Conservation (phyloP, 2,329 filamentous ascomycete species). For the Daldinia sp. region DNA sequence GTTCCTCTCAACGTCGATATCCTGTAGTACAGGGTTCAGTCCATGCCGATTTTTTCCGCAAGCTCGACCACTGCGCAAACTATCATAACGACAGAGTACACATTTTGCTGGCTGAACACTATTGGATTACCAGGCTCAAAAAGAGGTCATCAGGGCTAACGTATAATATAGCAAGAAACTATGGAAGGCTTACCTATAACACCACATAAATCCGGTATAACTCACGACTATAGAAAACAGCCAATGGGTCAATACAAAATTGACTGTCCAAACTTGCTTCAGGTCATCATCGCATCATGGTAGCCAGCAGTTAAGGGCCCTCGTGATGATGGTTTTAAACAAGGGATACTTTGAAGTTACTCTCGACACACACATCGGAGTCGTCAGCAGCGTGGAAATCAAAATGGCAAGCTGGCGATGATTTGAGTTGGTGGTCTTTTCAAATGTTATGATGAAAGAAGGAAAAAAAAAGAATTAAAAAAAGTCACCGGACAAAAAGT, state of each 20-base stretch:
- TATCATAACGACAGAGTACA: conserved; percentile 17
- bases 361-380: conserved; percentile 70
- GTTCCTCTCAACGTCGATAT: not conserved
- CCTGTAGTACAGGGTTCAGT: conserved; percentile 40
- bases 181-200: conserved; percentile 30
- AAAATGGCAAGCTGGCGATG: conserved; percentile 56
- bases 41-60: conserved; percentile 48
- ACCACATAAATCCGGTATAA: not conserved
- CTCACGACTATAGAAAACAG: not conserved
- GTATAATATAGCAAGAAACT: conserved; percentile 10
- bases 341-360: conserved; percentile 64
- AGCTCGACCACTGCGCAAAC: conserved; percentile 47
- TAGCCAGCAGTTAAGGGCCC: conserved; percentile 70
- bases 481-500: conserved; percentile 6
- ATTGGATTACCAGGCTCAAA: conserved; percentile 51
- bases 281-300: conserved; percentile 77
- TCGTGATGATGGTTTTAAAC: conserved; percentile 77
- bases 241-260: not conserved
- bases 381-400: conserved; percentile 61
- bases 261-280: conserved; percentile 70
- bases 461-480: conserved; percentile 35
- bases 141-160: conserved; percentile 48
- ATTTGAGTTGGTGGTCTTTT: conserved; percentile 62
- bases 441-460: conserved; percentile 46
- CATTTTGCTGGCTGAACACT: conserved; percentile 47